phyloP scores from a whole-genome alignment of 805 yeast genomes.

The Metschnikowia peoriensis region DNA sequence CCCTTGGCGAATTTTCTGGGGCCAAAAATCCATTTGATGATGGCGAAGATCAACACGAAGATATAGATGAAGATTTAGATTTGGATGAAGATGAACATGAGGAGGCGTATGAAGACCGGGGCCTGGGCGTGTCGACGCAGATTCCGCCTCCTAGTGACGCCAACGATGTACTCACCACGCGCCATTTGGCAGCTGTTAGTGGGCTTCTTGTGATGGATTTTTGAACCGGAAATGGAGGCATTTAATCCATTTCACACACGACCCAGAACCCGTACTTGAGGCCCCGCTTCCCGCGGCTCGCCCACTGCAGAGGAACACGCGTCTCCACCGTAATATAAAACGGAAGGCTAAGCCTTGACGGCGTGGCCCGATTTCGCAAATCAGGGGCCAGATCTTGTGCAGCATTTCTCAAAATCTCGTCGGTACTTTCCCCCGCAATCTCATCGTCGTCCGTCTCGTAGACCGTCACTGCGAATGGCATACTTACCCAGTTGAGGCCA shows the following conservation, averaged over 20 bases:
- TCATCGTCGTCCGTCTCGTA: background rate
- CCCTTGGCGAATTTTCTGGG: background rate
- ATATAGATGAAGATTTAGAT: background rate
- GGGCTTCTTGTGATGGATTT: constrained; percentile 60
- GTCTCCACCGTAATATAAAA: constrained; percentile 29
- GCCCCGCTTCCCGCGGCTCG: constrained; percentile 14
- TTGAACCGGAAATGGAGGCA: constrained; percentile 16
- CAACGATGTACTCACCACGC: constrained; percentile 46
- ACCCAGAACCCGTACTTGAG: constrained; percentile 31
- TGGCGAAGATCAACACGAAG: background rate
- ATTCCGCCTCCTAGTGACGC: constrained; percentile 14
- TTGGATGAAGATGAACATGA: constrained; percentile 7
- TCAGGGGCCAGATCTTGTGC: too few relatives aligned
- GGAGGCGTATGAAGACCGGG: constrained; percentile 16
- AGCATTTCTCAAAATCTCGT: background rate
- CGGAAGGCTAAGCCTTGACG: constrained; percentile 23
- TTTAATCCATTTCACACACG: constrained; percentile 5
- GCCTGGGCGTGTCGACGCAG: constrained; percentile 17
- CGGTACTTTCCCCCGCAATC: background rate
- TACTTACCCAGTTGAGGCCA: constrained; percentile 35
- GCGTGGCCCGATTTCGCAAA: background rate
- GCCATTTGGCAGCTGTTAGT: constrained; percentile 53
- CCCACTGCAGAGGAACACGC: constrained; percentile 23
- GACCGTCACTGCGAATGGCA: constrained; percentile 26
- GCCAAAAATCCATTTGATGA: background rate